Percentiles rank a stretch among this genome's conserved stretches.
These are phyloP conservation scores for Vitis riparia DNA, from an alignment of 164 flowering plant genomes.

Conservation along the genomic window DNA sequence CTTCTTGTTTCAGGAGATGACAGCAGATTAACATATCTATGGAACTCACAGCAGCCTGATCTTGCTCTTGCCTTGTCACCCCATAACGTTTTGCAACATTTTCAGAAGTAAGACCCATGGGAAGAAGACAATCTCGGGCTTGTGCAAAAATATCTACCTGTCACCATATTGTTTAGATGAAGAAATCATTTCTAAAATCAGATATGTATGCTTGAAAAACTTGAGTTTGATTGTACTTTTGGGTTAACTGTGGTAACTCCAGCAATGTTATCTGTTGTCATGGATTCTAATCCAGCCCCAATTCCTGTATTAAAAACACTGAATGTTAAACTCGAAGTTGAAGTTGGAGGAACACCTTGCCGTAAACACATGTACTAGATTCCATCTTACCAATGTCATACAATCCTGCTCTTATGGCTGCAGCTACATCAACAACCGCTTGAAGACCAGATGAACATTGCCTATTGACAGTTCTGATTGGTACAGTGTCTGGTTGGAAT, in stretches of 20 bases:
- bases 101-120: conserved; percentile 76
- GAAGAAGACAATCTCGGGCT: conserved; percentile 71
- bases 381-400: conserved; percentile 46
- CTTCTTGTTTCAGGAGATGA: not conserved
- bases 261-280: conserved; percentile 38
- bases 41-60: conserved; percentile 63
- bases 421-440: conserved; percentile 78
- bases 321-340: not conserved
- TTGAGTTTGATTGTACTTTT: conserved; percentile 29
- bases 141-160: conserved; percentile 50
- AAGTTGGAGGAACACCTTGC: not conserved
- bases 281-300: conserved; percentile 64
- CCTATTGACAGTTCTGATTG: conserved; percentile 74
- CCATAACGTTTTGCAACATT: conserved; percentile 69
- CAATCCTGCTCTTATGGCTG: conserved; percentile 64
- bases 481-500: conserved; percentile 55
- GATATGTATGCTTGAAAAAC: not conserved
- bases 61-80: conserved; percentile 66
- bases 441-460: conserved; percentile 78
- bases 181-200: not conserved
- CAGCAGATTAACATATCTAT: not conserved
- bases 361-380: not conserved
- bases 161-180: conserved; percentile 2
- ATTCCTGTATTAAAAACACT: conserved; percentile 37
- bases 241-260: conserved; percentile 31